A percentile compares a stretch with the other conserved stretches of the same genome.
Conservation (phyloP, 352 stramenopile genomes). For the Pythium periplocum region DNA sequence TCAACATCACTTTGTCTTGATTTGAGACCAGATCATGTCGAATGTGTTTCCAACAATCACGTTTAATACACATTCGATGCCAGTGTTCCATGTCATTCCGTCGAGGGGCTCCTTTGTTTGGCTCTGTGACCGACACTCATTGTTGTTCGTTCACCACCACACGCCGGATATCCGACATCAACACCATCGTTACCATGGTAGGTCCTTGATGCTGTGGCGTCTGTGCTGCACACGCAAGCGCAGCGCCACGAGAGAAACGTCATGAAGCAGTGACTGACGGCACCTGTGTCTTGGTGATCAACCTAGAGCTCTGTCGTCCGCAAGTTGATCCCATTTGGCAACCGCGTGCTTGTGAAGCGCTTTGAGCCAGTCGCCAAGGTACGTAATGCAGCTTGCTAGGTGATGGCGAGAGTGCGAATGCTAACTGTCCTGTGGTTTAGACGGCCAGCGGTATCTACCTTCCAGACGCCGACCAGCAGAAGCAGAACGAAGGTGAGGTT, state of each 20-base stretch:
- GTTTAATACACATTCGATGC: constrained; percentile 9
- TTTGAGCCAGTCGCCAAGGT: constrained; percentile 87
- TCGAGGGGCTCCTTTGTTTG: neutral
- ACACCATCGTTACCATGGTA: constrained; percentile 14
- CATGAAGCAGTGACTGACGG: too few species aligned
- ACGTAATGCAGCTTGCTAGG: neutral
- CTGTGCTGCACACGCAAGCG: too few species aligned
- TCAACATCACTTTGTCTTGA: too few species aligned
- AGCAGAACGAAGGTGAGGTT: constrained; percentile 93
- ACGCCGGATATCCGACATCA: constrained; percentile 3
- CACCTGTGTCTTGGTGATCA: too few species aligned
- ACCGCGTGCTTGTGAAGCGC: constrained; percentile 93
- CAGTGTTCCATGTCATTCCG: constrained; percentile 1
- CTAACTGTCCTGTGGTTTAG: constrained; percentile 17
- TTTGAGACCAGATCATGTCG: neutral
- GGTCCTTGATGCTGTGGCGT: neutral
- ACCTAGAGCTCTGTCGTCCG: constrained; percentile 32
- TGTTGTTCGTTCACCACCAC: constrained; percentile 20
- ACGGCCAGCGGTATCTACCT: constrained; percentile 94
- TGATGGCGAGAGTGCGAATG: too few species aligned
- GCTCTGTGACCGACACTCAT: constrained; percentile 13
- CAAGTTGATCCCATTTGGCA: constrained; percentile 92
- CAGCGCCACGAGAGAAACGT: too few species aligned
- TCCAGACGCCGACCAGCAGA: constrained; percentile 89
- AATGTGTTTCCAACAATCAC: constrained; percentile 7